Base-by-base conservation (phyloP, 1,284 basidiomycete species). In the Papiliotrema laurentii region DNA sequence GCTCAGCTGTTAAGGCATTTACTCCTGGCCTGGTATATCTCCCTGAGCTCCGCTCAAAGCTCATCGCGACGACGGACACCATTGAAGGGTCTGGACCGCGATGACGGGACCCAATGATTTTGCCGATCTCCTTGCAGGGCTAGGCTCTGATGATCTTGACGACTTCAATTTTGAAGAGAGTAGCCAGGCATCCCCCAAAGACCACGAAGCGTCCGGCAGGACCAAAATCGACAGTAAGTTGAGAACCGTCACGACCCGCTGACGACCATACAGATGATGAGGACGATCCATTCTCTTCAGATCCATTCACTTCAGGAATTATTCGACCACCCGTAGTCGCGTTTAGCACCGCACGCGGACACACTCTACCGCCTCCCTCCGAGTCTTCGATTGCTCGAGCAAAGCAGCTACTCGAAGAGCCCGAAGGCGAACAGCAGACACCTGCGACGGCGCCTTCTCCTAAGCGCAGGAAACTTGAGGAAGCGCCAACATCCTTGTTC, bases 131-230 rank as follows among this genome's bases (percentile, higher is more conserved):
- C 58, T 70, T 11, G 41, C 45, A 18, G 66, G 66, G 16, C 55
- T 70, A 4, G 61, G 51, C 9, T 60, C 58, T 7, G 64, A 63
- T 30, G 66, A 69, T 42, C 52, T 69, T 14, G 50, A 60, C 48
- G 64, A 68, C 42, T 62, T 63, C 28, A 61, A 59, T 25, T 54
- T 53, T 19, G 48, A 55, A n/a, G n/a, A n/a, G n/a, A n/a, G n/a
- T n/a, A n/a, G n/a, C n/a, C n/a, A n/a, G n/a, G n/a, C n/a, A n/a
- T n/a, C n/a, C n/a, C n/a, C n/a, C n/a, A n/a, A n/a, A n/a, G n/a
- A n/a, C n/a, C n/a, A n/a, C n/a, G n/a, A n/a, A n/a, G n/a, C n/a
- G n/a, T n/a, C n/a, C n/a, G n/a, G n/a, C n/a, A n/a, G n/a, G n/a
- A n/a, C n/a, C n/a, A n/a, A n/a, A n/a, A n/a, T n/a, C n/a, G n/a